Evolutionary conservation across 345 rosid genomes (phyloP).

Genomic region (Melaleuca alternifolia): DNA sequence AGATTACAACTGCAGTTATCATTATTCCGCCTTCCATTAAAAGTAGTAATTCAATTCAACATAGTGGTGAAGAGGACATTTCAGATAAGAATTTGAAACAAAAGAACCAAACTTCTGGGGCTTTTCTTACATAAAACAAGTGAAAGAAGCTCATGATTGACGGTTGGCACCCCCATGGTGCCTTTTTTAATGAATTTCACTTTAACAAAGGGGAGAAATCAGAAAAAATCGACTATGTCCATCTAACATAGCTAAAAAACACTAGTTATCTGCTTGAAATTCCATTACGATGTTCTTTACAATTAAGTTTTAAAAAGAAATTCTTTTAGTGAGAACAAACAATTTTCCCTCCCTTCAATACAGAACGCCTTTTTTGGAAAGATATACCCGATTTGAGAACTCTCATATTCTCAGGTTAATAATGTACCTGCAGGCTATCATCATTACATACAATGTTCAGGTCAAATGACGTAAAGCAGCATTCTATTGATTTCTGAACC

Average conservation of each 20-base stretch:
- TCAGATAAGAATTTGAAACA: neutral
- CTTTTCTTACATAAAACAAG: neutral
- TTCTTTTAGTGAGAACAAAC: neutral
- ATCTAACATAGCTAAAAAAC: neutral
- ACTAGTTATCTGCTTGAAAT: neutral
- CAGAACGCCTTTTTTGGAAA: neutral
- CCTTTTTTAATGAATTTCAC: neutral
- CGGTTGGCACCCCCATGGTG: neutral
- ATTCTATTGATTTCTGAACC: neutral
- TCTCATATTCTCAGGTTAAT: neutral
- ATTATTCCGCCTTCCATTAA: neutral
- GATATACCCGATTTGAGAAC: neutral
- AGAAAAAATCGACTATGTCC: neutral
- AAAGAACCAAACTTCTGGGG: neutral
- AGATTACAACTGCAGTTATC: slow-evolving; percentile 29
- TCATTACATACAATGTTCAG: neutral
- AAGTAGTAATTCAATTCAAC: neutral
- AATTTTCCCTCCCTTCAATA: neutral
- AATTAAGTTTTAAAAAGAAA: neutral
- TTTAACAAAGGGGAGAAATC: neutral
- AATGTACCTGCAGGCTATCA: neutral
- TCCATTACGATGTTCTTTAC: neutral
- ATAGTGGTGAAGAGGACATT: neutral
- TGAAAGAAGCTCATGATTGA: neutral
- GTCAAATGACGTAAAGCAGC: neutral